Percentiles rank a stretch among this genome's conserved stretches.
Conservation (phyloP, 495 filamentous ascomycete species). For the Tricharina praecox region DNA sequence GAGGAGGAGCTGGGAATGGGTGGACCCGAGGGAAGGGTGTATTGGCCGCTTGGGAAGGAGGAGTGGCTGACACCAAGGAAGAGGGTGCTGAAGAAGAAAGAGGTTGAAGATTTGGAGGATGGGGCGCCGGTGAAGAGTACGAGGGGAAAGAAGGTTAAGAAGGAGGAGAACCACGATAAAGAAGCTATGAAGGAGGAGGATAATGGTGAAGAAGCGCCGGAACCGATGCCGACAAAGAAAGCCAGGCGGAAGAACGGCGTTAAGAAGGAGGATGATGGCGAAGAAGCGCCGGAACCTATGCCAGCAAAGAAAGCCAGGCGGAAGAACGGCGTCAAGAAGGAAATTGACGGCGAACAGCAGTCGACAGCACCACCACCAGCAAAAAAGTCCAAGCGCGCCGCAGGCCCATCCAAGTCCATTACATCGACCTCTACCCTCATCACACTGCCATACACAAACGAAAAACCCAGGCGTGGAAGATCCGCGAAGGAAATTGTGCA, state of each 20-base stretch:
- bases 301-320: background rate
- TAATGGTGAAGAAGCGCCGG: background rate
- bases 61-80: constrained; percentile 76
- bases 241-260: background rate
- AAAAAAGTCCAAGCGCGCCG: background rate
- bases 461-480: no score
- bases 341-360: background rate
- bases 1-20: constrained; percentile 76
- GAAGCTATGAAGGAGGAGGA: background rate
- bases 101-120: no score
- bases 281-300: no score
- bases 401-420: background rate
- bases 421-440: background rate
- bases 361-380: background rate
- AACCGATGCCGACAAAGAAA: background rate
- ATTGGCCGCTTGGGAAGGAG: constrained; percentile 81
- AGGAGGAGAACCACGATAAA: background rate
- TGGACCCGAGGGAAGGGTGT: constrained; percentile 67
- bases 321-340: background rate
- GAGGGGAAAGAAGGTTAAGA: background rate
- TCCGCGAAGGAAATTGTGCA: background rate
- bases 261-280: background rate
- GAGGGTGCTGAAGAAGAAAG: constrained; percentile 41
- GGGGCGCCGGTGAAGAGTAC: no score
- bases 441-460: background rate